phyloP scores from a whole-genome alignment of 163 green algal species.

The Prototheca cutis region DNA sequence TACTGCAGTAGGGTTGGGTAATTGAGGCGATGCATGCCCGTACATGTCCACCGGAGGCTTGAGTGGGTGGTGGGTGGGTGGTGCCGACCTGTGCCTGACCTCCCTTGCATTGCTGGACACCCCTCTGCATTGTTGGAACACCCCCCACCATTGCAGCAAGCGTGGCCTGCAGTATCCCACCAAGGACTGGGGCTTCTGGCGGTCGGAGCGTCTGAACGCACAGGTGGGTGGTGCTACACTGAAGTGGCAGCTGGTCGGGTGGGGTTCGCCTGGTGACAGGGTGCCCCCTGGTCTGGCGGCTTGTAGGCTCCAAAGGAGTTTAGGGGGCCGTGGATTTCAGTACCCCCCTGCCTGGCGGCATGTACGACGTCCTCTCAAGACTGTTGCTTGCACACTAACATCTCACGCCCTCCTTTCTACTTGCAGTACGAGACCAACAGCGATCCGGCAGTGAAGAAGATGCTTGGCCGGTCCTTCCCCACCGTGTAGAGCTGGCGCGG shows the following conservation, averaged over 20 bases:
- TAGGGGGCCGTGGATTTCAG: background rate
- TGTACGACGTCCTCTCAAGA: too few species aligned
- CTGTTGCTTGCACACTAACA: too few species aligned
- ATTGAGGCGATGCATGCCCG: too few species aligned
- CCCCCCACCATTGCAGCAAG: constrained; percentile 21
- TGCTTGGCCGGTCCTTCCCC: constrained; percentile 15
- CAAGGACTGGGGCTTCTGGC: constrained; percentile 52
- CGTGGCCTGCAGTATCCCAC: constrained; percentile 32
- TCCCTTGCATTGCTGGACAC: background rate
- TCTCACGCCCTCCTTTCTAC: background rate
- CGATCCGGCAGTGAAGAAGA: constrained; percentile 17
- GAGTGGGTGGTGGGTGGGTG: background rate
- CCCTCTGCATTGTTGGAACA: background rate
- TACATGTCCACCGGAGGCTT: too few species aligned
- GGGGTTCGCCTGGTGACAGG: background rate
- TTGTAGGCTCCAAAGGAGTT: background rate
- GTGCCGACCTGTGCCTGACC: too few species aligned
- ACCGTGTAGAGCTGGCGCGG: too few species aligned
- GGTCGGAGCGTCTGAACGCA: constrained; percentile 20
- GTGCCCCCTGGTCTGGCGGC: background rate
- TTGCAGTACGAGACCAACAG: constrained; percentile 23
- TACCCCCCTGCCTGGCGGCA: background rate
- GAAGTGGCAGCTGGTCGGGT: background rate
- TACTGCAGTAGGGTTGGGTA: too few species aligned
- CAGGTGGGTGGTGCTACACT: constrained; percentile 10